phyloP scores from a whole-genome alignment of 805 yeast genomes.

The Nakazawaea wickerhamii region DNA sequence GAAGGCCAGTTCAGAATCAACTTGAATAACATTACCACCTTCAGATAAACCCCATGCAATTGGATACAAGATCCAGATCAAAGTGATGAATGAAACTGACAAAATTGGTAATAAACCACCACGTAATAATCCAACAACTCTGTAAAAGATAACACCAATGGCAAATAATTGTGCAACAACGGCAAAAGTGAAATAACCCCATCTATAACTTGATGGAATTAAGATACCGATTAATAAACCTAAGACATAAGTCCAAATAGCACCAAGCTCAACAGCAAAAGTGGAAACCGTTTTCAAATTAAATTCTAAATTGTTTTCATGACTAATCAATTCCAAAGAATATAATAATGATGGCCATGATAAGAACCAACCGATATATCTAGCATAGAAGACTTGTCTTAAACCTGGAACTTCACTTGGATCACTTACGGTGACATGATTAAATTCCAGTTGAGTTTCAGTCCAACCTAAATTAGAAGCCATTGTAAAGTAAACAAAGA shows the following conservation, averaged over 20 bases:
- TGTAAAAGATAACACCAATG: conserved; percentile 18
- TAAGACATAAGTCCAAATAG: conserved; percentile 45
- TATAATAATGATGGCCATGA: conserved; percentile 41
- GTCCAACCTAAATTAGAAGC: conserved; percentile 59
- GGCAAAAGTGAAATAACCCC: conserved; percentile 65
- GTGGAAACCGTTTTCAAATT: conserved; percentile 29
- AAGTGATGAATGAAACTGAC: conserved; percentile 19
- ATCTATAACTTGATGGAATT: conserved; percentile 51
- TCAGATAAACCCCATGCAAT: conserved; percentile 51
- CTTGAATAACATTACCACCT: conserved; percentile 58
- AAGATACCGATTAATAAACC: conserved; percentile 52
- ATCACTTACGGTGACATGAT: conserved; percentile 34
- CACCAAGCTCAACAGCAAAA: conserved; percentile 35
- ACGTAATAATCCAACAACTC: conserved; percentile 8
- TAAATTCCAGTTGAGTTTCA: conserved; percentile 39
- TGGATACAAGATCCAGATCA: conserved; percentile 47
- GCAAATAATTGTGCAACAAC: conserved; percentile 37
- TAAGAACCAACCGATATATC: conserved; percentile 54
- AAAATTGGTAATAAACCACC: conserved; percentile 5
- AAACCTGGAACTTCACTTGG: conserved; percentile 21
- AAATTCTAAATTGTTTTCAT: conserved; percentile 26
- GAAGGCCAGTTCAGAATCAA: conserved; percentile 54
- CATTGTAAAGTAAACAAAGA: conserved; percentile 47
- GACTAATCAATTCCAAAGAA: conserved; percentile 27
- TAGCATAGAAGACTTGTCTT: conserved; percentile 53